These are phyloP conservation scores for Alternaria sp. DNA, from an alignment of 2,329 filamentous ascomycete species.

Conservation along the genomic window DNA sequence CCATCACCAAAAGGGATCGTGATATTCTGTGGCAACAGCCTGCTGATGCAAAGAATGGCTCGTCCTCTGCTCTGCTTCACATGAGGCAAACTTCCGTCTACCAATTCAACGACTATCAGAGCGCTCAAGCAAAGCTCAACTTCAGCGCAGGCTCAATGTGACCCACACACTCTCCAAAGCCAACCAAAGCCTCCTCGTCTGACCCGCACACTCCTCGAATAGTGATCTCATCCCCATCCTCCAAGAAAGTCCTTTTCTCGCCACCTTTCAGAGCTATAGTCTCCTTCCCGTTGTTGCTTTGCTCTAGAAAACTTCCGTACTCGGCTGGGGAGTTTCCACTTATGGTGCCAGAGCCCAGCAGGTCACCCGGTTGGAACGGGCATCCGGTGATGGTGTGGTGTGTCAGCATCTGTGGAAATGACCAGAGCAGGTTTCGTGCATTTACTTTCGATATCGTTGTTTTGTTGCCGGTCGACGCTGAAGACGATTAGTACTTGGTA, in stretches of 20 bases:
- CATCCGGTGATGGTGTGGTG: slow-evolving; percentile 81
- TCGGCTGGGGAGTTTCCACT: slow-evolving; percentile 65
- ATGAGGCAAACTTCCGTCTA: no score
- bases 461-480: slow-evolving; percentile 55
- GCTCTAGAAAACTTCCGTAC: slow-evolving; percentile 74
- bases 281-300: slow-evolving; percentile 71
- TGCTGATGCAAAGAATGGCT: no score
- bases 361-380: slow-evolving; percentile 73
- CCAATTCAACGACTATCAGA: background rate
- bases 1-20: no score
- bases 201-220: slow-evolving; percentile 69
- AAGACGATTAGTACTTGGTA: slow-evolving; percentile 18
- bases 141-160: slow-evolving; percentile 57
- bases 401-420: slow-evolving; percentile 81
- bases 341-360: slow-evolving; percentile 81
- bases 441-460: slow-evolving; percentile 66
- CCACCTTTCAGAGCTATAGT: slow-evolving; percentile 67
- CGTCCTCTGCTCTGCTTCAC: no score
- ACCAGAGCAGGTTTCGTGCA: slow-evolving; percentile 76
- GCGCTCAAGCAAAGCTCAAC: slow-evolving; percentile 21
- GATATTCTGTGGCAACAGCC: no score
- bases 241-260: slow-evolving; percentile 72
- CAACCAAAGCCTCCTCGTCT: slow-evolving; percentile 70
- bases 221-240: slow-evolving; percentile 74
- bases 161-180: slow-evolving; percentile 76